Conservation (phyloP, 495 filamentous ascomycete species). For the Xylaria venustula region DNA sequence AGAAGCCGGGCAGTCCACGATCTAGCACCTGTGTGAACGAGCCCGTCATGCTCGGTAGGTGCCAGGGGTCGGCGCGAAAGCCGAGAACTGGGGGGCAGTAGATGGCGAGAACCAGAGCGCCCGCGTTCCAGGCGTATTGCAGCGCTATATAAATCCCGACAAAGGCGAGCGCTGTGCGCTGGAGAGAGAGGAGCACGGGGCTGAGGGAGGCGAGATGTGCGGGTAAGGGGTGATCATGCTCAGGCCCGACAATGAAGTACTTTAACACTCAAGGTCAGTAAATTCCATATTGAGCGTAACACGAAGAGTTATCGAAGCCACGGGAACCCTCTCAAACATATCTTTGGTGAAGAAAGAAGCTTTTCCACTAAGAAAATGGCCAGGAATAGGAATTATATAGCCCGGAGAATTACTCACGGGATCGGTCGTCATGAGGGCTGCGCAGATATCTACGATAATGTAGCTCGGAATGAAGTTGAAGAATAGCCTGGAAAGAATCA, state of each 20-base stretch:
- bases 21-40: constrained; percentile 54
- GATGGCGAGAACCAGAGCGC: constrained; percentile 46
- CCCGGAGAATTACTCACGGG: too few relatives aligned
- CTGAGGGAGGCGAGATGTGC: constrained; percentile 41
- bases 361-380: too few relatives aligned
- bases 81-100: constrained; percentile 39
- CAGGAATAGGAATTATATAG: too few relatives aligned
- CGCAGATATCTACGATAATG: constrained; percentile 64
- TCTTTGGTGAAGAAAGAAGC: too few relatives aligned
- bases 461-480: constrained; percentile 52
- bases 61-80: constrained; percentile 58
- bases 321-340: too few relatives aligned
- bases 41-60: constrained; percentile 65
- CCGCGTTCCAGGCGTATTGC: constrained; percentile 46
- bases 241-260: constrained; percentile 63
- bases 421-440: constrained; percentile 65
- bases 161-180: constrained; percentile 50
- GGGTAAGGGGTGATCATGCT: constrained; percentile 29
- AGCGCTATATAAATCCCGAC: constrained; percentile 54
- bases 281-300: too few relatives aligned
- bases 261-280: too few relatives aligned
- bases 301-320: too few relatives aligned
- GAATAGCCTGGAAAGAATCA: constrained; percentile 48
- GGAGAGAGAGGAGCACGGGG: constrained; percentile 41
- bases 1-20: constrained; percentile 70